These are phyloP conservation scores for Jacaranda mimosifolia DNA, from an alignment of 257 asterid genomes.

Conservation along the genomic window DNA sequence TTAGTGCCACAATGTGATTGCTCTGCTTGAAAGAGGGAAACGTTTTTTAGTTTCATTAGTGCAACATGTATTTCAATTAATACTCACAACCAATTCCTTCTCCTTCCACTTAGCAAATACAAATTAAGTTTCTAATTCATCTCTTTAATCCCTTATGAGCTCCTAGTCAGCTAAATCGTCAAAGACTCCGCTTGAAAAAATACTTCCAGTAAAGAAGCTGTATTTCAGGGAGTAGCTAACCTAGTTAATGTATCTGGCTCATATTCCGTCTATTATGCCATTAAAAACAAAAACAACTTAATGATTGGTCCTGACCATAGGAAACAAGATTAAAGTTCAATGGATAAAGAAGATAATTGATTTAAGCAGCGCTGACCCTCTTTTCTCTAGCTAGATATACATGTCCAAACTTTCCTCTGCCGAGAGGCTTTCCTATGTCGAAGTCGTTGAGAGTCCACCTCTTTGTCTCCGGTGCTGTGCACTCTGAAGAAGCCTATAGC, in stretches of 20 bases:
- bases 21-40: constrained; percentile 58
- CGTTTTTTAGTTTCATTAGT: constrained; percentile 1
- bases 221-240: constrained; percentile 3
- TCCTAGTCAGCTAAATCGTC: not conserved
- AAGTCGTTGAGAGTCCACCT: constrained; percentile 88
- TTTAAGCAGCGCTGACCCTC: constrained; percentile 54
- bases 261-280: not conserved
- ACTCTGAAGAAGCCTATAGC: constrained; percentile 60
- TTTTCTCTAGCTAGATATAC: constrained; percentile 95
- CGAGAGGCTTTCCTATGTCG: constrained; percentile 97
- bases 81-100: not conserved
- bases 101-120: not conserved
- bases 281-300: not conserved
- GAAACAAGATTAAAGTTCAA: not conserved
- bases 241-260: not conserved
- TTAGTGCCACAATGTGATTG: constrained; percentile 87
- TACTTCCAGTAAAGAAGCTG: not conserved
- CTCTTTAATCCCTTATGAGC: not conserved
- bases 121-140: not conserved
- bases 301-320: not conserved
- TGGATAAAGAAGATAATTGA: not conserved
- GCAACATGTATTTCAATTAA: not conserved
- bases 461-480: constrained; percentile 64
- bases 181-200: not conserved
- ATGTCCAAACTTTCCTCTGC: constrained; percentile 96